Percentiles rank a stretch among this genome's conserved stretches.
Conservation (phyloP, 2,329 filamentous ascomycete genomes). For the Aspergillus fructus region DNA sequence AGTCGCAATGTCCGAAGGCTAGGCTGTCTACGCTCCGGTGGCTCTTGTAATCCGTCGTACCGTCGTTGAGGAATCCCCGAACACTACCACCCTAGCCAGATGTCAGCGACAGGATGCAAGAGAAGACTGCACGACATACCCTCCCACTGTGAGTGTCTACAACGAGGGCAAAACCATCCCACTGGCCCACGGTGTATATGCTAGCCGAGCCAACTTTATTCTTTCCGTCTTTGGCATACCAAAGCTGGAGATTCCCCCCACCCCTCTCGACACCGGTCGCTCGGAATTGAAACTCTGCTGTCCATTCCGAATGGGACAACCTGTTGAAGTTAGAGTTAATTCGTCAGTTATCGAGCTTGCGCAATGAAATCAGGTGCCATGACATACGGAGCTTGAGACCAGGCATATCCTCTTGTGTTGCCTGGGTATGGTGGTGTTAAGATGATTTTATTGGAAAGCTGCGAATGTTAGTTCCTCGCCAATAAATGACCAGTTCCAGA, state of each 20-base stretch:
- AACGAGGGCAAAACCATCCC: conserved; percentile 86
- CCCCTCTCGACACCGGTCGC: conserved; percentile 81
- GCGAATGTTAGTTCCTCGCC: conserved; percentile 16
- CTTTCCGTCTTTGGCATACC: conserved; percentile 74
- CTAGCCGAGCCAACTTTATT: conserved; percentile 67
- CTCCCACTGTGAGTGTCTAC: conserved; percentile 78
- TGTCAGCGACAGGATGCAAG: conserved; percentile 4
- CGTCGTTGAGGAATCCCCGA: conserved; percentile 92
- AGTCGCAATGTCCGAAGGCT: conserved; percentile 90
- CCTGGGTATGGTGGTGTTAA: conserved; percentile 87
- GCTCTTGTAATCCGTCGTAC: conserved; percentile 72
- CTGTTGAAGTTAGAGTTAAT: conserved; percentile 27
- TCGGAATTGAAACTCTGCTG: conserved; percentile 81
- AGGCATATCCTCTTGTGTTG: conserved; percentile 78
- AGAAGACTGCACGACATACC: conserved; percentile 32
- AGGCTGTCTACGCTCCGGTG: conserved; percentile 77
- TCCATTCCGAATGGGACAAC: conserved; percentile 66
- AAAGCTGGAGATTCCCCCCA: conserved; percentile 88
- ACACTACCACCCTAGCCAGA: conserved; percentile 67
- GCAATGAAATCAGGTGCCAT: conserved; percentile 19
- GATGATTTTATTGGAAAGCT: conserved; percentile 85
- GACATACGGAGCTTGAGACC: conserved; percentile 63
- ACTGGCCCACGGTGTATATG: conserved; percentile 79
- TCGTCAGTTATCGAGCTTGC: not conserved
- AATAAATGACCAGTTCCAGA: not conserved